Evolutionary conservation across 805 yeast genomes (phyloP), one percentile per base, ranked within the genome.

Genomic region (Ogataea thermomethanolica): DNA sequence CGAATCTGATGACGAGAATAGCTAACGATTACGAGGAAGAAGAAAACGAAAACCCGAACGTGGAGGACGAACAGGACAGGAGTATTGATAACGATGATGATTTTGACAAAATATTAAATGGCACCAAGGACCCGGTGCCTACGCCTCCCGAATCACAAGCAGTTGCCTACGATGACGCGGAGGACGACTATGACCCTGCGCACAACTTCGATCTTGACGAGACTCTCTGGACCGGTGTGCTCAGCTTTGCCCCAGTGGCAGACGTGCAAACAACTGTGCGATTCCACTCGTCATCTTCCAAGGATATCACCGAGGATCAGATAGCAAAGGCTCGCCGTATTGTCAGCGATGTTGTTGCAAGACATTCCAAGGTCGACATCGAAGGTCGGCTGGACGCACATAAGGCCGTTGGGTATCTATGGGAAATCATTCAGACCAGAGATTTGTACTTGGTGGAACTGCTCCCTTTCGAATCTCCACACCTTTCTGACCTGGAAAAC

Each of bases 331-430:
- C 51, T 11, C 36, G 38, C 13, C 24, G 33, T 8, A 57, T 57
- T 38, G 23, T 50, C 21, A 32, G 31, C n/a, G 58, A 53, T 20
- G 43, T 43, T 22, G 39, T 43, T 11, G 27, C 42, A 7, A 26
- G 34, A 3, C 39, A 37, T 14, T 43, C 27, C 36, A 53, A 29
- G 49, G 60, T 25, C 59, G 79, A 48, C 64, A 64, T 85, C 32
- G 81, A 77, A 44, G 95, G 95, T 3, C 68, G 88, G 40, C 66
- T 87, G 32, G 79, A 76, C 51, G 54, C 66, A 4, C 40, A 47
- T 5, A 67, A 62, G 36, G 95, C 88, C 1, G 77, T 73, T 39
- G 64, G 64, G 9, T 86, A 86, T 54, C 59, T 86, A 45, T 48
- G 56, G 21, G 70, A 72, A 46, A 67, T 78, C 13, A 51, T 66